Conservation (phyloP, 805 yeast genomes). For the Pichia scutulata region DNA sequence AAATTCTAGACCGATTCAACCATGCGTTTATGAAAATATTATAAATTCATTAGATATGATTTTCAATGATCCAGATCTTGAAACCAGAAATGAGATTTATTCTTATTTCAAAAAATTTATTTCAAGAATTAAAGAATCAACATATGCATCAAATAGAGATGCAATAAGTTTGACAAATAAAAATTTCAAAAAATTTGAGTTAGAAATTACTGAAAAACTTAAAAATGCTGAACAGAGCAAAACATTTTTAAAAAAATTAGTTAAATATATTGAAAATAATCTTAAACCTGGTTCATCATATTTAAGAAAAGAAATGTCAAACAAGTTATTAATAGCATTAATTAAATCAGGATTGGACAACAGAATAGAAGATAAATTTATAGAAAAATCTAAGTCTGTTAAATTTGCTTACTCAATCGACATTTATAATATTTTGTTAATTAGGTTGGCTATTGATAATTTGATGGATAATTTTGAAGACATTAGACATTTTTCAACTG, state of each 20-base stretch:
- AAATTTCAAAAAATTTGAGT: slow-evolving; percentile 27
- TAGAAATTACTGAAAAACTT: slow-evolving; percentile 29
- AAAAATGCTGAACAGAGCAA: slow-evolving; percentile 27
- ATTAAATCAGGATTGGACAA: slow-evolving; percentile 51
- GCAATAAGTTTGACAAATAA: slow-evolving; percentile 33
- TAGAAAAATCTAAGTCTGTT: slow-evolving; percentile 36
- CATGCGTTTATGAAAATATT: slow-evolving; percentile 37
- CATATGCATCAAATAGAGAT: slow-evolving; percentile 51
- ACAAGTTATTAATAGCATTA: slow-evolving; percentile 38
- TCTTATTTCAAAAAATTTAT: slow-evolving; percentile 58
- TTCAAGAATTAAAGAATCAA: slow-evolving; percentile 59
- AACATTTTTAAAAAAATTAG: slow-evolving; percentile 29
- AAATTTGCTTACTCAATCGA: slow-evolving; percentile 41
- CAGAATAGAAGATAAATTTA: slow-evolving; percentile 30
- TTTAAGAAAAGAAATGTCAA: slow-evolving; percentile 43
- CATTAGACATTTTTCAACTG: slow-evolving; percentile 47
- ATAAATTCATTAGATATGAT: slow-evolving; percentile 38
- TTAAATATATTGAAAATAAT: slow-evolving; percentile 18
- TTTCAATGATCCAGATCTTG: slow-evolving; percentile 60
- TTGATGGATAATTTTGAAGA: slow-evolving; percentile 72
- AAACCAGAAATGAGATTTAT: slow-evolving; percentile 56
- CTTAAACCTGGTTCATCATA: slow-evolving; percentile 52
- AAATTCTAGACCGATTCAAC: slow-evolving; percentile 49
- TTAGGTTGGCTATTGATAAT: slow-evolving; percentile 50
- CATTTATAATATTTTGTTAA: slow-evolving; percentile 32